Conservation (phyloP, 345 rosid species). For the Mangifera indica region DNA sequence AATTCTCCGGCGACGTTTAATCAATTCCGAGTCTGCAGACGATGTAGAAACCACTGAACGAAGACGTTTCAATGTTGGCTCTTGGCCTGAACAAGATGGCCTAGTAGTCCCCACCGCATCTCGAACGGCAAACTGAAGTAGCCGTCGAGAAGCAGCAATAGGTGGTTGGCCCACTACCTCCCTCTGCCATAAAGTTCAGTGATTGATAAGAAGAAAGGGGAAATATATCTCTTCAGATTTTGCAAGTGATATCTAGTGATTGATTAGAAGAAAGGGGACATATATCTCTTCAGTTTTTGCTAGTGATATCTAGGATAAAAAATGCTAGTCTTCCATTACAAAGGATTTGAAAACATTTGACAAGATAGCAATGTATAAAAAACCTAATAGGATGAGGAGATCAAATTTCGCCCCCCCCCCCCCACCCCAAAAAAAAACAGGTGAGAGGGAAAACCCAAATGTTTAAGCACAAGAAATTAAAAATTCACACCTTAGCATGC, state of each 20-base stretch:
- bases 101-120: conserved; percentile 83
- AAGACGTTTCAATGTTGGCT: conserved; percentile 73
- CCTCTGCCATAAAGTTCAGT: conserved; percentile 45
- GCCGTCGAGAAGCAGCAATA: conserved; percentile 73
- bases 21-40: conserved; percentile 38
- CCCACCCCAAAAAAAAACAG: no score
- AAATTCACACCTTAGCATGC: conserved; percentile 53
- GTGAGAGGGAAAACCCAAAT: no score
- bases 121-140: conserved; percentile 93
- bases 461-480: neutral
- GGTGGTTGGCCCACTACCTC: conserved; percentile 47
- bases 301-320: neutral
- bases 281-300: no score
- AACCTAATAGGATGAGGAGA: no score
- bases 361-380: neutral
- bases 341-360: neutral
- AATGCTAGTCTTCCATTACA: neutral
- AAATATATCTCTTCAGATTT: no score
- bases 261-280: conserved; percentile 6
- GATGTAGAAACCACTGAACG: conserved; percentile 79
- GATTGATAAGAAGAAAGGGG: conserved; percentile 9
- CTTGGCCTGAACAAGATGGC: conserved; percentile 43
- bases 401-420: no score
- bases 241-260: neutral
- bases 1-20: conserved; percentile 52